Evolutionary conservation across 371 early-diverging fungal species (phyloP).

Genomic region (Apophysomyces ossiformis): DNA sequence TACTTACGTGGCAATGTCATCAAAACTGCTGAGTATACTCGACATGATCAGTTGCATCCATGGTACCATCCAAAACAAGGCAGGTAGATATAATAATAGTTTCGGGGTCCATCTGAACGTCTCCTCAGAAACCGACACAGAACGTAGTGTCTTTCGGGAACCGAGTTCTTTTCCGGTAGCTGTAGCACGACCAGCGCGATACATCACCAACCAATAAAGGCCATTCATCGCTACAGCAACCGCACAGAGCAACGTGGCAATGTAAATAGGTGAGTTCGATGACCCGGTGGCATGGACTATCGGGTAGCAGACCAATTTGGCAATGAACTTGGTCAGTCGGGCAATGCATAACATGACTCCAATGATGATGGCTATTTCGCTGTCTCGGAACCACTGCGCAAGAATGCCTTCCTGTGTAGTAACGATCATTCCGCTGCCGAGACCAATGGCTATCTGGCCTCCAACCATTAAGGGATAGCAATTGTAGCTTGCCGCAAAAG

Average conservation of each 20-base stretch:
- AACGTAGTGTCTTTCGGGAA: constrained; percentile 3
- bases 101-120: constrained; percentile 29
- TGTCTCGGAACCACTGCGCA: constrained; percentile 51
- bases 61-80: constrained; percentile 51
- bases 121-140: too few species aligned
- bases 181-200: constrained; percentile 35
- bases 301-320: constrained; percentile 48
- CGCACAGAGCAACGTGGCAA: constrained; percentile 45
- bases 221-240: constrained; percentile 34
- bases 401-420: constrained; percentile 53
- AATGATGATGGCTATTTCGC: constrained; percentile 40
- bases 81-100: constrained; percentile 38
- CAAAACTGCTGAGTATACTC: constrained; percentile 52
- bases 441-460: constrained; percentile 46
- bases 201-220: constrained; percentile 44
- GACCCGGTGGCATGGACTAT: constrained; percentile 31
- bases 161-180: constrained; percentile 39
- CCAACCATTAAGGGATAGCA: constrained; percentile 49
- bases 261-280: constrained; percentile 31
- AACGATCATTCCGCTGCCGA: constrained; percentile 50
- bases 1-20: constrained; percentile 49
- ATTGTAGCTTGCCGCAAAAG: constrained; percentile 28
- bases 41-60: constrained; percentile 51
- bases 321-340: constrained; percentile 43
- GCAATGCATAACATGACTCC: constrained; percentile 39